These are phyloP conservation scores for Leccinum fuscescens DNA, from an alignment of 1,284 basidiomycete genomes.

Conservation along the genomic window DNA sequence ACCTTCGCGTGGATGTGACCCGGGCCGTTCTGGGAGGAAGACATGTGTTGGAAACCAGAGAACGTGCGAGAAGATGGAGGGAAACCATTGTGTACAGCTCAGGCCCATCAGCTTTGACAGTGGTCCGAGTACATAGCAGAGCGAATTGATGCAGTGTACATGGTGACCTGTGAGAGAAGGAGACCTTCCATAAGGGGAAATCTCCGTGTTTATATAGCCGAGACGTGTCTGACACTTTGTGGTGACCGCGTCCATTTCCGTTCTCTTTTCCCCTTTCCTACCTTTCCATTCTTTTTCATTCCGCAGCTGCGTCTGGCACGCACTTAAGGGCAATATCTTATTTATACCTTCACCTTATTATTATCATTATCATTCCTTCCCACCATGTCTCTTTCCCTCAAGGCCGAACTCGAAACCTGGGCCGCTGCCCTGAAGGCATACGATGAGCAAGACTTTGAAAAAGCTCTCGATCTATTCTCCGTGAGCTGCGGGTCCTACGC, in stretches of 20 bases:
- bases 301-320: conserved; percentile 27
- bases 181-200: conserved; percentile 11
- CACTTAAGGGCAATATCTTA: conserved; percentile 10
- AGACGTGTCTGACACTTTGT: conserved; percentile 7
- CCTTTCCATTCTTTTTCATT: conserved; percentile 9
- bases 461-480: conserved; percentile 72
- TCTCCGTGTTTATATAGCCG: neutral
- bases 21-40: neutral
- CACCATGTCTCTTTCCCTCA: conserved; percentile 75
- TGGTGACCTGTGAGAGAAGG: too few relatives aligned
- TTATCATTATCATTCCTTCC: conserved; percentile 10
- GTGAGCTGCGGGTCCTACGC: conserved; percentile 38
- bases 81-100: neutral
- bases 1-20: neutral
- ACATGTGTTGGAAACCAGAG: neutral
- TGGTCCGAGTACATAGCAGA: neutral
- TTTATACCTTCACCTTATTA: neutral
- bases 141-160: neutral
- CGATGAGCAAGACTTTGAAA: conserved; percentile 78
- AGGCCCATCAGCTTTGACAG: neutral
- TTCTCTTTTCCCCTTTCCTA: conserved; percentile 3
- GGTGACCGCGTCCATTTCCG: conserved; percentile 26
- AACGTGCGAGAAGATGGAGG: neutral
- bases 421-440: conserved; percentile 81
- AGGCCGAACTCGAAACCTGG: conserved; percentile 87